Percentiles rank a stretch among this genome's conserved stretches.
Conservation (phyloP, 345 rosid genomes). For the Excoecaria cochinchinensis region DNA sequence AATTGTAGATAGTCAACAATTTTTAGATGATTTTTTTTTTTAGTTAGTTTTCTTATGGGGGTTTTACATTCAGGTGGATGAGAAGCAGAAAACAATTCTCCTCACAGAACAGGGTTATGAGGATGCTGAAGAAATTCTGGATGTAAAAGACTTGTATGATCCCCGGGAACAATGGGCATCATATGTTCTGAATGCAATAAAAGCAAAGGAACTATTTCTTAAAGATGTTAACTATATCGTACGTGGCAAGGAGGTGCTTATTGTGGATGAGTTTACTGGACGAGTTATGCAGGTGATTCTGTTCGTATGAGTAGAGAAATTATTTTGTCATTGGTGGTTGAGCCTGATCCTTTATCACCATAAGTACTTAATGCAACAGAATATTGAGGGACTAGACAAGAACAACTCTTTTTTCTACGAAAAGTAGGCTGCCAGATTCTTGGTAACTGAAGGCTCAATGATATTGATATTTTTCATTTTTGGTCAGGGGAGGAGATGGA, state of each 20-base stretch:
- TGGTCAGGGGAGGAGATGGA: constrained; percentile 92
- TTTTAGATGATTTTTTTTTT: not conserved
- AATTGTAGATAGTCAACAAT: constrained; percentile 1
- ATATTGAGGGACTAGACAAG: not conserved
- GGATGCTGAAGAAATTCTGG: constrained; percentile 91
- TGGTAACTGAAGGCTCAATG: not conserved
- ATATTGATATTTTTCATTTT: constrained; percentile 16
- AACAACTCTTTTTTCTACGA: not conserved
- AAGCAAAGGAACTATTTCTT: constrained; percentile 91
- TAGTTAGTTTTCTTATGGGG: constrained; percentile 11
- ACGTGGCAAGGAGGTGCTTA: constrained; percentile 92
- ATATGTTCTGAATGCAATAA: constrained; percentile 84
- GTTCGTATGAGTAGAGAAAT: constrained; percentile 11
- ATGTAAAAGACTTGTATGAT: constrained; percentile 92
- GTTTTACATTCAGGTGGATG: constrained; percentile 72
- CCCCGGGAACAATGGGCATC: constrained; percentile 98
- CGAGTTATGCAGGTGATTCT: constrained; percentile 92
- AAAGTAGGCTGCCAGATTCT: not conserved
- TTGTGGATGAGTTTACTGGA: constrained; percentile 97
- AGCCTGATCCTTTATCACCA: not conserved
- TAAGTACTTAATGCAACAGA: not conserved
- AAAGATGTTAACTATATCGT: constrained; percentile 93
- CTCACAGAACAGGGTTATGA: constrained; percentile 97
- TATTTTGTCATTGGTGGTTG: not conserved
- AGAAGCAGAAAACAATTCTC: constrained; percentile 86